Conservation (phyloP, 108 stramenopile species). For the Schizochytrium sp. region DNA sequence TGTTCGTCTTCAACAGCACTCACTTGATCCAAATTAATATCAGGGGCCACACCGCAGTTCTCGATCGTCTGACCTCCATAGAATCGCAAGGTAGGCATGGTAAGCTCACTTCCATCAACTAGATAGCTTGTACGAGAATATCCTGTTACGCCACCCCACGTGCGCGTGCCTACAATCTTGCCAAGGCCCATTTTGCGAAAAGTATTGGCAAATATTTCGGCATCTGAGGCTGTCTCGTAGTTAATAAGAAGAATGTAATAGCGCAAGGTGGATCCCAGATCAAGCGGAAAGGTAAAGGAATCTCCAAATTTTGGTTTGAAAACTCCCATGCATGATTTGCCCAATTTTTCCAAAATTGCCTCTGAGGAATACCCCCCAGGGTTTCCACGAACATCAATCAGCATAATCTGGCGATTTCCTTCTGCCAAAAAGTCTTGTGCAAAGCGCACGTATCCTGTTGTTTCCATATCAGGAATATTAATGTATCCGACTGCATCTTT, state of each 20-base stretch:
- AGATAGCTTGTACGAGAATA: neutral
- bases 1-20: neutral
- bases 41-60: neutral
- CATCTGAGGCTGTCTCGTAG: neutral
- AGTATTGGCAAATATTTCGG: constrained; percentile 50
- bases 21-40: neutral
- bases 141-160: constrained; percentile 53
- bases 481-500: constrained; percentile 16
- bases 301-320: neutral
- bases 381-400: constrained; percentile 46
- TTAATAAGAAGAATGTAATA: neutral
- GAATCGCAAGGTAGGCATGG: constrained; percentile 4
- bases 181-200: constrained; percentile 41
- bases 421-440: constrained; percentile 1
- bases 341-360: constrained; percentile 3
- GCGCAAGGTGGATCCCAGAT: constrained; percentile 14
- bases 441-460: neutral
- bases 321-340: constrained; percentile 24
- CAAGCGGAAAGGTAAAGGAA: neutral
- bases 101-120: constrained; percentile 19
- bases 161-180: constrained; percentile 31
- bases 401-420: neutral
- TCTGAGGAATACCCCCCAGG: constrained; percentile 45
- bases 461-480: constrained; percentile 18
- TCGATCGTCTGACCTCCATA: neutral